Evolutionary conservation across 495 filamentous ascomycete genomes (phyloP), one percentile per base, ranked within the genome.

Genomic region (Delitschia confertaspora): DNA sequence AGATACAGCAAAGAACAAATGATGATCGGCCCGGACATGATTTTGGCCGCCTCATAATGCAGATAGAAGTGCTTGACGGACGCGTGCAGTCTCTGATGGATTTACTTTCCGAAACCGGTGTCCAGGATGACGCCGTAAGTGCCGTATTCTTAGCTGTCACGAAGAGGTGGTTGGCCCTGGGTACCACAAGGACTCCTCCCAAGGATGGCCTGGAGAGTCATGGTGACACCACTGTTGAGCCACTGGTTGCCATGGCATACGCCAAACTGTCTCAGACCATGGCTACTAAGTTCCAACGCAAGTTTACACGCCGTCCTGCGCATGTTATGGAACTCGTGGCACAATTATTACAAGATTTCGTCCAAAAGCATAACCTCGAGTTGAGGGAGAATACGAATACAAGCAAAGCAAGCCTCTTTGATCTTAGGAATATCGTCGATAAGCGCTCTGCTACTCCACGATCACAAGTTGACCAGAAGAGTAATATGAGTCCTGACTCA

Each of bases 261-360:
- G 71, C 78, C 4, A 83, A 80, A 47, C 53, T 83, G 2, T 70
- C 82, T 3, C 74, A 84, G 52, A 73, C 73, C 36, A 70, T 88
- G 58, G 76, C 85, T 51, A 73, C 74, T 24, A 73, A 67, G 24
- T 72, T 83, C 52, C 74, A 80, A 22, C 75, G 81, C 16, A 79
- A 76, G 41, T 70, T 87, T n/a, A 74, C 79, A 23, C 69, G 67
- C 23, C 72, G 77, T 26, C 76, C 82, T 2, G 60, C 69, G 7
- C 73, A 74, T 42, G 69, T 82, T n/a, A 63, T 85, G 9, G 68
- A 74, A 30, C 73, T 85, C 17, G 71, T 75, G 55, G 65, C 69
- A 45, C 64, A 81, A 46, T 61, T 86, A 9, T 58, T 85, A 34
- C 60, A 69, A 10, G 35, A 60, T 9, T 63, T 58, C 30, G 50